A percentile compares a stretch with the other conserved stretches of the same genome.
phyloP scores from a whole-genome alignment of 495 filamentous ascomycete genomes.

The Niebla homalea region DNA sequence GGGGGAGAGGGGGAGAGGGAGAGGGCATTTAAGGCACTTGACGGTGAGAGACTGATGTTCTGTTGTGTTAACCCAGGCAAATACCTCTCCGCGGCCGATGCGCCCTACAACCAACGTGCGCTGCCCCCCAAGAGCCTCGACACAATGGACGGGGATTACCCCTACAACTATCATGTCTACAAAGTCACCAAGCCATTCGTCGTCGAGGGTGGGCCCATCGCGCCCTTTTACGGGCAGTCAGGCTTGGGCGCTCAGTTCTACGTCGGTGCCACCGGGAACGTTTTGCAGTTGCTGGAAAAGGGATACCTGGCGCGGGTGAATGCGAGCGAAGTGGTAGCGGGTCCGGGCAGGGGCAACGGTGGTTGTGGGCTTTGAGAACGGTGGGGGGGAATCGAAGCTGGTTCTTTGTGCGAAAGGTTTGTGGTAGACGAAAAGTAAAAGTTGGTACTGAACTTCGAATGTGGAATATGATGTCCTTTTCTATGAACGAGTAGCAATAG shows the following conservation, averaged over 20 bases:
- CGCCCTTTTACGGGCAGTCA: conserved; percentile 45
- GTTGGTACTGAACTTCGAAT: too few relatives aligned
- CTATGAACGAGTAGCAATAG: too few relatives aligned
- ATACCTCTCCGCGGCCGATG: conserved; percentile 33
- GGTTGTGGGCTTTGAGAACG: conserved; percentile 6
- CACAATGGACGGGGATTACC: conserved; percentile 23
- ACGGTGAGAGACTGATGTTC: too few relatives aligned
- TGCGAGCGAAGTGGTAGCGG: background rate
- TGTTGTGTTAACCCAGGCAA: conserved; percentile 12
- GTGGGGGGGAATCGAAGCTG: too few relatives aligned
- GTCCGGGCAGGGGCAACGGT: conserved; percentile 1
- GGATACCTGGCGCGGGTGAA: conserved; percentile 6
- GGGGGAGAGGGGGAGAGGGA: too few relatives aligned
- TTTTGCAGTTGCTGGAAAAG: conserved; percentile 1
- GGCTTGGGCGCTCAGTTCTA: conserved; percentile 40
- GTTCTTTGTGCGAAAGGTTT: too few relatives aligned
- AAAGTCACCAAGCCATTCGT: conserved; percentile 30
- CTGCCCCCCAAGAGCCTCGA: conserved; percentile 39
- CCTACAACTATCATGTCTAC: conserved; percentile 45
- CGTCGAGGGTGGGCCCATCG: conserved; percentile 36
- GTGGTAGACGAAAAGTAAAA: too few relatives aligned
- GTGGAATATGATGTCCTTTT: too few relatives aligned
- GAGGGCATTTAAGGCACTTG: too few relatives aligned
- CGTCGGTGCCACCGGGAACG: conserved; percentile 7
- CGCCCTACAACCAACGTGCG: conserved; percentile 39